Evolutionary conservation across 2,329 filamentous ascomycete species (phyloP), one percentile per base, ranked within the genome.

Genomic region (Amauroascus verrucosus): DNA sequence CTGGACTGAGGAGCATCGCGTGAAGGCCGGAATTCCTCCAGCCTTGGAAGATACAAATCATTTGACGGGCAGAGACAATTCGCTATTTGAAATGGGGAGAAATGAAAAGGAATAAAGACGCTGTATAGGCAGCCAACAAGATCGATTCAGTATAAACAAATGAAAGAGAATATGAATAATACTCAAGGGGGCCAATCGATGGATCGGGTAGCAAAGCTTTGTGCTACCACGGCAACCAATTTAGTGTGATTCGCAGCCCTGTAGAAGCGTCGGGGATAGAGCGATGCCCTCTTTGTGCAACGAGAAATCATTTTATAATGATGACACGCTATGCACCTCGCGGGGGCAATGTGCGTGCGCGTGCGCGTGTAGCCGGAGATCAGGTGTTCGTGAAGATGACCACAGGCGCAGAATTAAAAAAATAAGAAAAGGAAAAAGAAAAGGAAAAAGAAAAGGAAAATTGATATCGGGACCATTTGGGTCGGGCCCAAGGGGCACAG

Each of bases 191-290:
- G 9, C 14, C 41, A 47, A 53, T 38, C 14, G 43, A 18, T 18
- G 32, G 6, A 30, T 38, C 20, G 38, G 50, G 43, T 40, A 46
- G n/a, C 50, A 53, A 43, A 53, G 51, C 44, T 48, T 28, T 53
- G 51, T 53, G 38, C 45, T 13, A 53, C 51, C 33, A 26, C 8
- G 33, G 11, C 37, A 24, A 24, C 43, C 51, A 28, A 41, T 33
- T 43, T 18, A 16, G 33, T 16, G 44, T 53, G 51, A 53, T 48
- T 48, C 45, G 51, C 51, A 48, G 51, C 51, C 51, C 44, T 41
- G 33, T 44, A 33, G 24, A 48, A 48, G 35, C 11, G 33, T 53
- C 28, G 44, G 18, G 43, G 26, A 48, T 28, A 40, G 33, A 48
- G 14, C 22, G 26, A 38, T 48, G 50, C 40, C 41, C 41, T 52